Conservation (phyloP, 179 eudicot species). For the Heliamphora pulchella region DNA sequence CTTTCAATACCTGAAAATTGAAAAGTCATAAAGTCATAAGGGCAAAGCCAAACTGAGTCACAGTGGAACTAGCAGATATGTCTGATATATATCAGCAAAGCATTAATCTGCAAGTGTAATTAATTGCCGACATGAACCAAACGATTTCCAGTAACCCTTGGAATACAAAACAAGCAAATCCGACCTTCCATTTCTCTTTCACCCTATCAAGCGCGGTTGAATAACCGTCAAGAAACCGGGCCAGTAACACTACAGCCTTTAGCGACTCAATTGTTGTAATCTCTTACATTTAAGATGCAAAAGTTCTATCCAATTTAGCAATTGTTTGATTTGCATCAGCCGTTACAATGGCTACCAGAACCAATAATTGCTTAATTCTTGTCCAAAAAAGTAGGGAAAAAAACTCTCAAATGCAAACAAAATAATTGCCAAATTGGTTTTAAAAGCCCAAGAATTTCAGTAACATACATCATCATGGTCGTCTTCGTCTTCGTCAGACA, state of each 20-base stretch:
- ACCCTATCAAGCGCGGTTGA: too few relatives aligned
- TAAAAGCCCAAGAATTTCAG: not conserved
- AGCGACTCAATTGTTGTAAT: not conserved
- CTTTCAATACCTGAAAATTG: conserved; percentile 56
- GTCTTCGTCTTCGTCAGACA: conserved; percentile 93
- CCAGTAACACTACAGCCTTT: not conserved
- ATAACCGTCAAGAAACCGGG: too few relatives aligned
- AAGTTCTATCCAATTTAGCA: not conserved
- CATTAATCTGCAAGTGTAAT: not conserved
- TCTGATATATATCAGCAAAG: not conserved
- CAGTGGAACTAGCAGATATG: not conserved
- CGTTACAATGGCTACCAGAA: not conserved
- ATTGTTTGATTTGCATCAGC: not conserved
- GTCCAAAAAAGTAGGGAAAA: not conserved
- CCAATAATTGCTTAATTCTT: not conserved
- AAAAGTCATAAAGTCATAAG: not conserved
- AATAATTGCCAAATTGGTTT: not conserved
- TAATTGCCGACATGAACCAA: conserved; percentile 4
- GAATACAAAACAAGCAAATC: not conserved
- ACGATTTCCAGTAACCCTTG: not conserved
- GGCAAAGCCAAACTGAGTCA: not conserved
- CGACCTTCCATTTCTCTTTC: not conserved
- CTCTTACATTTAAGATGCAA: not conserved
- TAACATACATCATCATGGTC: conserved; percentile 85
- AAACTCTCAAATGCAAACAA: not conserved